These are phyloP conservation scores for Colletotrichum falcatum DNA, from an alignment of 2,329 filamentous ascomycete species.

Conservation along the genomic window DNA sequence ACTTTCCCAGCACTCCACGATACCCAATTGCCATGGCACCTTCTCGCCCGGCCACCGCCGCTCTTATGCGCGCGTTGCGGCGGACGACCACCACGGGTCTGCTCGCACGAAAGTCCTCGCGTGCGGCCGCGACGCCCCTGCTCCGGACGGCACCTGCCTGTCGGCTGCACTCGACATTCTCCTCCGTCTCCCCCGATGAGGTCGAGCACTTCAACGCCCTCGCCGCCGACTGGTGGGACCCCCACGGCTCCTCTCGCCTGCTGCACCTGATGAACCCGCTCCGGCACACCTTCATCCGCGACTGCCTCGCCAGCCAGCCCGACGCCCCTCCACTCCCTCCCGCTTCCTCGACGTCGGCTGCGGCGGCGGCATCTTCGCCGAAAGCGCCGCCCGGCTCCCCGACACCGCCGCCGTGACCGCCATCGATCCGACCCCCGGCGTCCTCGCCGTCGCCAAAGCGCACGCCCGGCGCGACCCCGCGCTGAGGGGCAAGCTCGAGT, in stretches of 20 bases:
- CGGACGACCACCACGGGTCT: conserved; percentile 9
- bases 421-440: conserved; percentile 81
- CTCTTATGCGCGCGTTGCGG: conserved; percentile 34
- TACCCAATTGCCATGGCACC: conserved; percentile 27
- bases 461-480: conserved; percentile 82
- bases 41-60: conserved; percentile 38
- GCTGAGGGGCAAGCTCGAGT: conserved; percentile 73
- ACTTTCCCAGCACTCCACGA: conserved; percentile 8
- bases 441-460: conserved; percentile 78
- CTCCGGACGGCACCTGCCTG: conserved; percentile 1
- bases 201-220: conserved; percentile 95
- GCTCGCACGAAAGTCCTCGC: not conserved
- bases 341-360: conserved; percentile 93
- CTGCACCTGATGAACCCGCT: conserved; percentile 98
- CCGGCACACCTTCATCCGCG: conserved; percentile 89
- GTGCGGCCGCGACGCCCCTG: conserved; percentile 15
- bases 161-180: conserved; percentile 52
- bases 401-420: conserved; percentile 75
- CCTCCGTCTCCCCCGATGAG: conserved; percentile 88
- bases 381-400: conserved; percentile 79
- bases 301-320: conserved; percentile 71
- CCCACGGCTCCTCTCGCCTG: conserved; percentile 89
- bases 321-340: conserved; percentile 49
- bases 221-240: conserved; percentile 97
- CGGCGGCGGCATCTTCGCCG: conserved; percentile 96